Conservation (phyloP, 345 rosid species). For the Erodium maritimum region DNA sequence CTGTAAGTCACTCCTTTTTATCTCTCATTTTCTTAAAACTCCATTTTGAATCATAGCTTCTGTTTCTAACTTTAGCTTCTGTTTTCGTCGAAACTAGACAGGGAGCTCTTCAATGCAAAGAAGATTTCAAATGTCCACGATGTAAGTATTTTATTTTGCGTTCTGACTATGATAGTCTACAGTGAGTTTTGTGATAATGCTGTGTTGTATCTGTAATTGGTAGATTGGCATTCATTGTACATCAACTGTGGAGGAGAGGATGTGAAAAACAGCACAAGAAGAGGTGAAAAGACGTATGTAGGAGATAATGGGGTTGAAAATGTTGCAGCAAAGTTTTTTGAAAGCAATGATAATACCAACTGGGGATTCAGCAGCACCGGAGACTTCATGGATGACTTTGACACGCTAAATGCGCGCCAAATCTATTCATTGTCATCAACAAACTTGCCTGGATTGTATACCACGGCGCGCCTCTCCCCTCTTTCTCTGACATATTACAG, state of each 20-base stretch:
- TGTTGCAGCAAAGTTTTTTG: slow-evolving; percentile 20
- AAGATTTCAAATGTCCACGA: slow-evolving; percentile 22
- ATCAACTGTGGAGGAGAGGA: slow-evolving; percentile 46
- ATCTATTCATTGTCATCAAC: slow-evolving; percentile 9
- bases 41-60: too few species aligned
- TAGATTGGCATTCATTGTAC: slow-evolving; percentile 22
- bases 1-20: slow-evolving; percentile 28
- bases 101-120: slow-evolving; percentile 21
- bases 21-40: too few species aligned
- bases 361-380: slow-evolving; percentile 57
- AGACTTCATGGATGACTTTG: slow-evolving; percentile 30
- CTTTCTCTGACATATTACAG: slow-evolving; percentile 34
- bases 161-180: background rate
- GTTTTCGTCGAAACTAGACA: slow-evolving; percentile 7
- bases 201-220: background rate
- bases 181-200: background rate
- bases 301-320: slow-evolving; percentile 29
- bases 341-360: slow-evolving; percentile 6
- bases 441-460: slow-evolving; percentile 17
- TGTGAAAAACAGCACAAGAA: background rate
- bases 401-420: slow-evolving; percentile 4
- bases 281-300: slow-evolving; percentile 16
- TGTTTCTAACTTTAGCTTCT: background rate
- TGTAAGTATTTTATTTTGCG: slow-evolving; percentile 14
- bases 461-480: slow-evolving; percentile 37